Percentiles rank a stretch among this genome's conserved stretches.
Evolutionary conservation across 495 filamentous ascomycete genomes (phyloP).

Genomic region (Penicillium crystallinum): DNA sequence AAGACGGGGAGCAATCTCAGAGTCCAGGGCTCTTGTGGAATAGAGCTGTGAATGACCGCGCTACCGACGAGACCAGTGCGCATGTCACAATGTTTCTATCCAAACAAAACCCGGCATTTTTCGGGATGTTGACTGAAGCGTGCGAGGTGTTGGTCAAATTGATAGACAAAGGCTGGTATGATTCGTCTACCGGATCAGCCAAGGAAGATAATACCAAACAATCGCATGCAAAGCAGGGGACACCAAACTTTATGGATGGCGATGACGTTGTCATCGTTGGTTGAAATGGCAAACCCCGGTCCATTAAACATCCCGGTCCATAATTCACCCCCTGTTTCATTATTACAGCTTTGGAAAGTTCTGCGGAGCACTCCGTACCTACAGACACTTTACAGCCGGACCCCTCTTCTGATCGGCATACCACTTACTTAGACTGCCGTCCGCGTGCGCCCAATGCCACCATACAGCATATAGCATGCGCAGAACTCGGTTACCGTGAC

Average conservation of each 20-base stretch:
- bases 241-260: slow-evolving; percentile 28
- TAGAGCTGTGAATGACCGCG: slow-evolving; percentile 70
- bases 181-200: slow-evolving; percentile 22
- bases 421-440: not conserved
- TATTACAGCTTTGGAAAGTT: not conserved
- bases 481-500: not conserved
- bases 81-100: slow-evolving; percentile 87
- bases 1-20: slow-evolving; percentile 24
- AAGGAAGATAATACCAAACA: slow-evolving; percentile 12
- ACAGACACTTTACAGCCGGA: not conserved
- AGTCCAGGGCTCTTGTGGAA: slow-evolving; percentile 49
- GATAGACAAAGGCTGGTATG: slow-evolving; percentile 42
- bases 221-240: slow-evolving; percentile 1
- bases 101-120: slow-evolving; percentile 75
- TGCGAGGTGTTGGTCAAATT: slow-evolving; percentile 54
- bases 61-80: slow-evolving; percentile 70
- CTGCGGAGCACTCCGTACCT: not conserved
- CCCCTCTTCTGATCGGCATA: slow-evolving; percentile 10
- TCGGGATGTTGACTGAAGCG: slow-evolving; percentile 59
- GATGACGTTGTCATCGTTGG: slow-evolving; percentile 40
- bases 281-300: slow-evolving; percentile 10
- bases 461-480: not conserved
- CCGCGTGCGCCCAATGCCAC: not conserved
- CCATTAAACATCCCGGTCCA: not conserved
- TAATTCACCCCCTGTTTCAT: not conserved